Percentiles rank a stretch among this genome's conserved stretches.
Conservation (phyloP, 257 asterid species). For the Nicotiana otophora region DNA sequence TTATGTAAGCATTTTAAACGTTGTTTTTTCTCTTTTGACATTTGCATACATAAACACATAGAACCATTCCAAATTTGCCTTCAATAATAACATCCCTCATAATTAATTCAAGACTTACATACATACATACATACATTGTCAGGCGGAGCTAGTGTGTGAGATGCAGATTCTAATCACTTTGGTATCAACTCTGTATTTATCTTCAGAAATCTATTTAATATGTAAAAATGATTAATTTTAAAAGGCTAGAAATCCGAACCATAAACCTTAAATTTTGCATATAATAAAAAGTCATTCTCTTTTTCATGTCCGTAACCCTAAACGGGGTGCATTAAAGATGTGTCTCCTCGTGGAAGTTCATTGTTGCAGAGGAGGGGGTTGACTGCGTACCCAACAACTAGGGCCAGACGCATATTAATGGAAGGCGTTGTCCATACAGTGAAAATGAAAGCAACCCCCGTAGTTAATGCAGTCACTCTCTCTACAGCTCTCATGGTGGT, state of each 20-base stretch:
- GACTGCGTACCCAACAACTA: conserved; percentile 49
- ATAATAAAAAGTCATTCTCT: not conserved
- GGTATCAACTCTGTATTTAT: too few species aligned
- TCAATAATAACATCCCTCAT: not conserved
- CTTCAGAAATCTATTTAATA: too few species aligned
- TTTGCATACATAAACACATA: not conserved
- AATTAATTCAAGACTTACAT: not conserved
- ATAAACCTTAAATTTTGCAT: not conserved
- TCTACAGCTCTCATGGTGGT: conserved; percentile 10
- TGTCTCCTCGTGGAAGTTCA: conserved; percentile 29
- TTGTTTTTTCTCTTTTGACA: too few species aligned
- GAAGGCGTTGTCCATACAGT: conserved; percentile 11
- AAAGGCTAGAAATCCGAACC: too few species aligned
- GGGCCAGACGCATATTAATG: conserved; percentile 38
- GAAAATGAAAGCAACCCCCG: conserved; percentile 50
- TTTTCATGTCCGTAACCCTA: conserved; percentile 23
- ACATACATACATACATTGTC: too few species aligned
- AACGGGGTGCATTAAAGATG: conserved; percentile 44
- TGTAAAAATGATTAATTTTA: too few species aligned
- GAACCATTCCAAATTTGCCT: not conserved
- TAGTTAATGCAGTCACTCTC: conserved; percentile 40
- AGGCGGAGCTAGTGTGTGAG: too few species aligned
- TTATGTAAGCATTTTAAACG: too few species aligned
- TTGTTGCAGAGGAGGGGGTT: conserved; percentile 43
- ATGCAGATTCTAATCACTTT: too few species aligned